Conservation (phyloP, 2,329 filamentous ascomycete species). For the Bertia moriformis region DNA sequence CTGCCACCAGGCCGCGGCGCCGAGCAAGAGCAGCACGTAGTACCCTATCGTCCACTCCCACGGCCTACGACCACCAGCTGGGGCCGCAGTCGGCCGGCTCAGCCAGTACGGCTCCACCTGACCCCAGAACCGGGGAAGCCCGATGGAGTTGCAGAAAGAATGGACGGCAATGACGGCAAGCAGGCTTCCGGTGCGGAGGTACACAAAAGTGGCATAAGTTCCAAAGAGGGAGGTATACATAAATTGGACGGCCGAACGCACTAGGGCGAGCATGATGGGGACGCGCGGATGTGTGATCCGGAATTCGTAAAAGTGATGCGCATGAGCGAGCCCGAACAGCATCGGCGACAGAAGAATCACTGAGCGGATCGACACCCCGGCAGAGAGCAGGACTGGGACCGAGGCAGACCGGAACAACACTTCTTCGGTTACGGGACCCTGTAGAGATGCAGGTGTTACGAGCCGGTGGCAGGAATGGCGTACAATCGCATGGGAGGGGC, state of each 20-base stretch:
- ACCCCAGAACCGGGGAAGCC: constrained; percentile 76
- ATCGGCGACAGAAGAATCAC: constrained; percentile 74
- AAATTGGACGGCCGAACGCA: constrained; percentile 71
- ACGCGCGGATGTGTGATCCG: constrained; percentile 63
- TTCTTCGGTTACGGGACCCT: constrained; percentile 85
- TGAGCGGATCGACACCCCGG: constrained; percentile 35
- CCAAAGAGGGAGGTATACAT: constrained; percentile 86
- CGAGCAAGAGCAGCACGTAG: constrained; percentile 61
- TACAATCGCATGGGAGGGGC: constrained; percentile 6
- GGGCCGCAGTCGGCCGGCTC: constrained; percentile 8
- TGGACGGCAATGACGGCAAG: constrained; percentile 65
- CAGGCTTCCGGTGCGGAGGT: constrained; percentile 70
- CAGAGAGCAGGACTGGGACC: constrained; percentile 66
- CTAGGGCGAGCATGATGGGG: constrained; percentile 43
- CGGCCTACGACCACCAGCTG: constrained; percentile 18
- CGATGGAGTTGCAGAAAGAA: constrained; percentile 83
- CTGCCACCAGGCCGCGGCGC: constrained; percentile 57
- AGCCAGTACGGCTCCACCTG: constrained; percentile 38
- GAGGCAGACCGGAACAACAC: constrained; percentile 81
- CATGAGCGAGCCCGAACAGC: constrained; percentile 82
- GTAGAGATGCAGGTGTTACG: constrained; percentile 5
- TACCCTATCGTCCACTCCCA: constrained; percentile 60
- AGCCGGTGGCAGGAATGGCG: constrained; percentile 3
- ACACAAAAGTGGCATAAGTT: constrained; percentile 81
- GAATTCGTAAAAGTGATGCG: constrained; percentile 95